These are phyloP conservation scores for Ascochyta clinopodiicola DNA, from an alignment of 2,329 filamentous ascomycete genomes.

Conservation along the genomic window DNA sequence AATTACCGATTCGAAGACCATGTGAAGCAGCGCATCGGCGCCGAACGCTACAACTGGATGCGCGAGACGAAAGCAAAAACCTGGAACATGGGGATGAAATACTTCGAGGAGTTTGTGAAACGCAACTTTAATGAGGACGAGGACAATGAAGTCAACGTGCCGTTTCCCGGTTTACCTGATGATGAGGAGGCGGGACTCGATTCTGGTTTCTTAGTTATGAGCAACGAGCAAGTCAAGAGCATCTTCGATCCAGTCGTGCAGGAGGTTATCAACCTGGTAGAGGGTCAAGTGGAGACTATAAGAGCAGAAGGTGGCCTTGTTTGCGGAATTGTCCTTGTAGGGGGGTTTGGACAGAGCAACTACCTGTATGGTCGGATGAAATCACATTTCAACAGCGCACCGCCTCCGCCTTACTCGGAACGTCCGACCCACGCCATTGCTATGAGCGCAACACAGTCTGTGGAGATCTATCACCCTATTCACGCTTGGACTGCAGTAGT, in stretches of 20 bases:
- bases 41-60: slow-evolving; percentile 74
- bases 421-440: slow-evolving; percentile 69
- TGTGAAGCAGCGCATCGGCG: slow-evolving; percentile 71
- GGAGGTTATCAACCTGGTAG: slow-evolving; percentile 51
- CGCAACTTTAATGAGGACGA: slow-evolving; percentile 83
- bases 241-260: slow-evolving; percentile 79
- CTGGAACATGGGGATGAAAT: slow-evolving; percentile 74
- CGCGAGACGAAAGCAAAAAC: slow-evolving; percentile 78
- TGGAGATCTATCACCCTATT: slow-evolving; percentile 82
- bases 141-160: slow-evolving; percentile 77
- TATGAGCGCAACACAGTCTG: slow-evolving; percentile 60
- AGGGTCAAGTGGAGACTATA: slow-evolving; percentile 54
- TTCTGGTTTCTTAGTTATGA: slow-evolving; percentile 77
- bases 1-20: slow-evolving; percentile 84
- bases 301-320: slow-evolving; percentile 49
- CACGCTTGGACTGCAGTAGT: slow-evolving; percentile 85
- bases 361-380: slow-evolving; percentile 75
- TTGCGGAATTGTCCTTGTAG: slow-evolving; percentile 78
- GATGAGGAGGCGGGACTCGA: slow-evolving; percentile 78
- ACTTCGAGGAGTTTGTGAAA: slow-evolving; percentile 86
- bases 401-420: slow-evolving; percentile 68
- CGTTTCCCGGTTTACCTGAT: slow-evolving; percentile 77
- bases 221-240: slow-evolving; percentile 70
- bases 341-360: slow-evolving; percentile 81
- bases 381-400: slow-evolving; percentile 65